Base-by-base conservation (phyloP, 805 yeast genomes). In the Cyberlindnera xishuangbannaensis region DNA sequence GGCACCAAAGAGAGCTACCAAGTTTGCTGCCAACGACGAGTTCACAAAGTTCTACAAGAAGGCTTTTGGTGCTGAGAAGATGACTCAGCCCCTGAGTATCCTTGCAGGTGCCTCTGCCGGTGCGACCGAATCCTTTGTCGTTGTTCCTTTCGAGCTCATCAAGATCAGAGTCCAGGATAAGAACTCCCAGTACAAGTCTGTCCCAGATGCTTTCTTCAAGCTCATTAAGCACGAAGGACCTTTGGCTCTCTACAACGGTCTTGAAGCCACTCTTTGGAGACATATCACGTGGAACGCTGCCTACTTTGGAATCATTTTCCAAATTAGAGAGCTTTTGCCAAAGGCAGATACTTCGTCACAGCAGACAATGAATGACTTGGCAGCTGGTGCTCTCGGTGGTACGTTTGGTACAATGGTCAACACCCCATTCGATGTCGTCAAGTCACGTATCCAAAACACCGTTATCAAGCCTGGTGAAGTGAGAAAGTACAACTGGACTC, bases 41-140 rank as follows among this genome's bases (percentile, higher is more conserved):
- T 92, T 95, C 82, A 90, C 95, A 33, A 81, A 81, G 59, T 60
- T 87, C 47, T 90, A 87, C 71, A 75, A 76, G 47, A 67, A 67
- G 19, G 56, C 64, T 15, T 86, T 88, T 57, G 95, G 85, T 33
- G 69, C 83, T 28, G 58, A 68, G 7, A 59, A 72, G 43, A 72
- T 83, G 75, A 83, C 68, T 43, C 97, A 90, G 64, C 76, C 83
- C 7, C 66, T 92, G 54, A 86, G 97, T 3, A 67, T 92, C 35
- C 67, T 90, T 47, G 84, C 96, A 26, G 99, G 99, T 65, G 97
- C 97, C 23, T 83, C 95, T 39, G 98, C 99, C 7, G 99, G 99
- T 66, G 94, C 96, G 24, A 80, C 88, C 28, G 99, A 92, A 61
- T 76, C 96, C 3, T 86, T 88, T 56, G 95, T 92, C 27, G 97